Evolutionary conservation across 306 rosid species (phyloP), one percentile per base, ranked within the genome.

Genomic region (Malus asiatica): DNA sequence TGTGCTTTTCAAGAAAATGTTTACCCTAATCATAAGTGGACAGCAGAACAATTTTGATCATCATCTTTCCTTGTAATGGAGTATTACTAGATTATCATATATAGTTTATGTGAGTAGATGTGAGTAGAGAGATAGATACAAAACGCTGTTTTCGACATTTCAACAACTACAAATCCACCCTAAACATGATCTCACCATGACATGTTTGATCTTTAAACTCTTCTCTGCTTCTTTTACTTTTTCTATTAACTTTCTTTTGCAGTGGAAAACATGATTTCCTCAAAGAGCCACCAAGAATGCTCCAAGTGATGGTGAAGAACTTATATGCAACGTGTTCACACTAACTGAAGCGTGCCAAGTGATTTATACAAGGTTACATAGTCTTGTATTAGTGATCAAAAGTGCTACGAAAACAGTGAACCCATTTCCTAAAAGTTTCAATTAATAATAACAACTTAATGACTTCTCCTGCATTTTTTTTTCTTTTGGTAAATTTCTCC

Each of bases 271-370:
- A 63, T 32, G 2, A 63, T 63, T 63, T 63, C 23, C 68, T 15
- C 2, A 14, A 61, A 25, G 10, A 62, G n/a, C 20, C 40, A 62
- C 10, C 40, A 33, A 29, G 40, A 62, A 29, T 14, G 67, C 11
- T 29, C 0, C n/a, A 16, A 63, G 23, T 8, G 7, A 4, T 0
- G 6, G 52, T 14, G 0, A 5, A 46, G 19, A 46, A 46, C 53
- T 46, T 14, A 46, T 16, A 14, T 1, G 12, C 6, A 46, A 46
- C 19, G 2, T 46, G 52, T 46, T 13, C 16, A 4, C 53, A 46
- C 14, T 46, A 0, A 46, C 0, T 46, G 1, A 1, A 2, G 19
- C 0, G 2, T 5, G 2, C 0, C 53, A 14, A 46, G 7, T 46
- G 7, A 46, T 16, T 46, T 46, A 46, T 4, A 14, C 2, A 46